Evolutionary conservation across 495 filamentous ascomycete genomes (phyloP).

Genomic region (Hypomontagnella submonticulosa): DNA sequence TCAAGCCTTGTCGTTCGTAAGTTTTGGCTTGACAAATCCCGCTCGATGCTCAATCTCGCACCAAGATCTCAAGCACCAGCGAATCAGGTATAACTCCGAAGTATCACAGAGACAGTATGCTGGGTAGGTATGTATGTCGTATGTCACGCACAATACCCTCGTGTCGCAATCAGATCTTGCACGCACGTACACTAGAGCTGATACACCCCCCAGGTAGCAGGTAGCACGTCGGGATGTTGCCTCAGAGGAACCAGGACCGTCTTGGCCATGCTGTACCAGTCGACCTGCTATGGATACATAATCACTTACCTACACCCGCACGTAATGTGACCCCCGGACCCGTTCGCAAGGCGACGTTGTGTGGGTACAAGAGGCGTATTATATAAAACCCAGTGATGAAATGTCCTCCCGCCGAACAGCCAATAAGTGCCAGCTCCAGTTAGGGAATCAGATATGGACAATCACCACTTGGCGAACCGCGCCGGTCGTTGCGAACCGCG

Average conservation of each 20-base stretch:
- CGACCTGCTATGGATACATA: slow-evolving; percentile 29
- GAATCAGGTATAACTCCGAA: slow-evolving; percentile 28
- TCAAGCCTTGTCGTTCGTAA: slow-evolving; percentile 19
- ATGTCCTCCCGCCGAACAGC: slow-evolving; percentile 16
- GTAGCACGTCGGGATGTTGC: slow-evolving; percentile 41
- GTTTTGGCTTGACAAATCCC: slow-evolving; percentile 25
- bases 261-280: slow-evolving; percentile 4
- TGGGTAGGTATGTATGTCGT: slow-evolving; percentile 1
- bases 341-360: slow-evolving; percentile 33
- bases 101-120: slow-evolving; percentile 26
- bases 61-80: background rate
- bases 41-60: slow-evolving; percentile 19
- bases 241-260: slow-evolving; percentile 11
- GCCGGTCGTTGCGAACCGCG: slow-evolving; percentile 31
- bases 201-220: slow-evolving; percentile 19
- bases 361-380: slow-evolving; percentile 27
- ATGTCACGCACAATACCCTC: slow-evolving; percentile 11
- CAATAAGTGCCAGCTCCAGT: slow-evolving; percentile 34
- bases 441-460: slow-evolving; percentile 35
- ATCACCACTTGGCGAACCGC: slow-evolving; percentile 37
- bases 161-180: slow-evolving; percentile 42
- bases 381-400: slow-evolving; percentile 31
- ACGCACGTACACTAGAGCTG: slow-evolving; percentile 29
- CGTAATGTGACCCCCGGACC: slow-evolving; percentile 40
- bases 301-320: slow-evolving; percentile 29